Base-by-base conservation (phyloP, 2,329 filamentous ascomycete species). In the Xylaria multiplex region DNA sequence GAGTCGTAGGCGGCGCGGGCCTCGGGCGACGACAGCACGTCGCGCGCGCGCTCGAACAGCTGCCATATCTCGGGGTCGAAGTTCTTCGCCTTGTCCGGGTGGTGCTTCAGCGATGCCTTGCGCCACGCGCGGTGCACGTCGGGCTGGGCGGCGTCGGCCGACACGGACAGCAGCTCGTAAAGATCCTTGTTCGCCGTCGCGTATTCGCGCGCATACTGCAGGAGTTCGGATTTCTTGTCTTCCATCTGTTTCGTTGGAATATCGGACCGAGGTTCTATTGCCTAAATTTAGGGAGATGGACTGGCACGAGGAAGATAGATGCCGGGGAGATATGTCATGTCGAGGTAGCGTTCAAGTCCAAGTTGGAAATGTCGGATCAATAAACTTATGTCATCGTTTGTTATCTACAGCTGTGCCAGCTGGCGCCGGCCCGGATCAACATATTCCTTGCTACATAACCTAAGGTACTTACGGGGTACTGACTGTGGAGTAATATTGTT, bases 11-110 rank as follows among this genome's bases (percentile, higher is more conserved):
- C 87, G 56, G 87, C 85, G 65, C 93, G 91, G 43, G 93, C 86
- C 14, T 85, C 86, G 0, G 88, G 80, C 69, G 93, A 90, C 32
- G 88, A 86, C 2, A 98, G 87, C 1, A 97, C 87, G 79, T 96
- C 93, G 76, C 93, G 89, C n/a, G 93, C 94, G 68, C 91, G 91
- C 75, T 93, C 91, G 64, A 97, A 89, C 1, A 91, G 84, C 78
- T 97, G 92, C 83, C 96, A 98, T 74, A 91, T 92, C 62, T 90
- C 89, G 52, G 92, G 85, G 71, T 96, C 93, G 73, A 91, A 93
- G 43, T 85, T 82, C 59, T 87, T 87, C 62, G 94, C 90, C 81
- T 97, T 97, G 84, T 98, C 95, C 0, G 95, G 95, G 78, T 98
- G 95, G 82, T 94, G 93, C 75, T 93, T 93, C n/a, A 97, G 84